Conservation (phyloP, 2,329 filamentous ascomycete species). For the Claviceps sp. region DNA sequence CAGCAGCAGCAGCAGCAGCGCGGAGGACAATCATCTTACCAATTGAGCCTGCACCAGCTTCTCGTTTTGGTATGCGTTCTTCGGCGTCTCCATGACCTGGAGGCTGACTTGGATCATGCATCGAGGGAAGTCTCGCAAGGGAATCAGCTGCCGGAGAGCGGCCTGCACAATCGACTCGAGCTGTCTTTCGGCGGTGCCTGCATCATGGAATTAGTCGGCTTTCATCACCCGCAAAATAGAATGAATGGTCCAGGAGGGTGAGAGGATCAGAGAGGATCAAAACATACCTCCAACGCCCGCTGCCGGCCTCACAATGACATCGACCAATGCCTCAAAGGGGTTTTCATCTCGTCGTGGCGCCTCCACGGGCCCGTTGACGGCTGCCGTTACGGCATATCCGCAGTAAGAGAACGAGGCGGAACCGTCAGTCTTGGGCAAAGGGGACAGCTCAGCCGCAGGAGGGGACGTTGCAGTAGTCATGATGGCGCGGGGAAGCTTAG, state of each 20-base stretch:
- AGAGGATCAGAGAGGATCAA: background rate
- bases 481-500: slow-evolving; percentile 5
- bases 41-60: slow-evolving; percentile 47
- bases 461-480: slow-evolving; percentile 34
- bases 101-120: slow-evolving; percentile 69
- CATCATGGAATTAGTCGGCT: background rate
- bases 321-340: slow-evolving; percentile 79
- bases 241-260: background rate
- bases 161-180: slow-evolving; percentile 65
- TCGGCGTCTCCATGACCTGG: slow-evolving; percentile 59
- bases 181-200: slow-evolving; percentile 64
- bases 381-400: slow-evolving; percentile 70
- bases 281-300: slow-evolving; percentile 64
- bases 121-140: slow-evolving; percentile 62
- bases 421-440: slow-evolving; percentile 61
- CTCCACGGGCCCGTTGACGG: slow-evolving; percentile 89
- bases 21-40: slow-evolving; percentile 28
- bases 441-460: slow-evolving; percentile 40
- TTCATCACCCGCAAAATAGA: no score
- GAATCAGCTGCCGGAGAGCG: slow-evolving; percentile 59
- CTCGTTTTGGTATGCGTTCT: slow-evolving; percentile 49
- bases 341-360: slow-evolving; percentile 79
- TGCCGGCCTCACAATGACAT: slow-evolving; percentile 79
- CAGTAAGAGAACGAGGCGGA: slow-evolving; percentile 64
- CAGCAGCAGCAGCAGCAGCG: background rate